A percentile compares a stretch with the other conserved stretches of the same genome.
Conservation (phyloP, 352 stramenopile genomes). For the Pythium aphanidermatum region DNA sequence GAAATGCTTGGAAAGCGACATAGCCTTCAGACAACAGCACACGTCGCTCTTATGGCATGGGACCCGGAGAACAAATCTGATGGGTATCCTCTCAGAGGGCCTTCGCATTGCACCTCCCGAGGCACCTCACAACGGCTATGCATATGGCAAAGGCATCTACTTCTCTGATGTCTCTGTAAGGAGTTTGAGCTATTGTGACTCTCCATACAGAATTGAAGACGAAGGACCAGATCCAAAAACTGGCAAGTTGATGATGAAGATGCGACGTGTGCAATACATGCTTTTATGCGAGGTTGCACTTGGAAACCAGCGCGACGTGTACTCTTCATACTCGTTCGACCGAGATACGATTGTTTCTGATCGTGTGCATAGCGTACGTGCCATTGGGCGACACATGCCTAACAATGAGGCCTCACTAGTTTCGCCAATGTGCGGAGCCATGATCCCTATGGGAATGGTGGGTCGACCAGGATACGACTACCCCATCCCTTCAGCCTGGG, state of each 20-base stretch:
- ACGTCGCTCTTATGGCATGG: conserved; percentile 80
- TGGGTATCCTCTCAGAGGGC: conserved; percentile 80
- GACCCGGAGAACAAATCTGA: conserved; percentile 74
- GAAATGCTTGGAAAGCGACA: conserved; percentile 30
- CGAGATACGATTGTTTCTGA: background rate
- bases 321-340: background rate
- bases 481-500: conserved; percentile 8
- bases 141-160: conserved; percentile 84
- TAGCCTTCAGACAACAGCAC: conserved; percentile 31
- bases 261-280: no score
- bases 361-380: conserved; percentile 16
- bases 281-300: no score
- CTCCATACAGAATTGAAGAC: conserved; percentile 32
- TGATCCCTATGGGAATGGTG: conserved; percentile 13
- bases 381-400: conserved; percentile 10
- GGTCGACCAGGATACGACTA: conserved; percentile 12
- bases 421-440: conserved; percentile 2
- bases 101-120: conserved; percentile 81
- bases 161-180: conserved; percentile 74
- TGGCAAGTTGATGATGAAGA: no score
- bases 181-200: conserved; percentile 68
- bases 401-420: conserved; percentile 12
- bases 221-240: no score
- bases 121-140: conserved; percentile 71
- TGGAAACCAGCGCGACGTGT: conserved; percentile 2